Base-by-base conservation (phyloP, 352 stramenopile genomes). In the Pythium folliculosum region DNA sequence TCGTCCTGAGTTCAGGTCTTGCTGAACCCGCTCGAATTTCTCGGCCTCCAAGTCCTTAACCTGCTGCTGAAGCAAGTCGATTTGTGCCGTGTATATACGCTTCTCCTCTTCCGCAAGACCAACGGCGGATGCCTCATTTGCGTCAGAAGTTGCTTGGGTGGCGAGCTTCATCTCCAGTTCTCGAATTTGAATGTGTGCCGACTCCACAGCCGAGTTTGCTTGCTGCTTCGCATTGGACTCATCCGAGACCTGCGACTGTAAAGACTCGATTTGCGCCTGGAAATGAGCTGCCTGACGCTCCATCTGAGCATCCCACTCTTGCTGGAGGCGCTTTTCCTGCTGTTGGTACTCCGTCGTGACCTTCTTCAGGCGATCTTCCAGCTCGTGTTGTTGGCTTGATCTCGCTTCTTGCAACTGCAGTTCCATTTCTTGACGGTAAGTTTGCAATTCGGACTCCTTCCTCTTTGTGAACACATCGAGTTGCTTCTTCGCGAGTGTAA, bases 401-500 rank as follows among this genome's bases (percentile, higher is more conserved):
- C 76, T 59, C 21, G 70, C 49, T 0, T 57, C 65, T 10, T 75
- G 60, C 43, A 81, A 61, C n/a, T 86, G 77, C 63, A 80, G 73
- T 60, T 88, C 80, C 27, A 86, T 40, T n/a, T 82, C 73, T 16
- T 76, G 66, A 8, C 69, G 77, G 1, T 72, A 73, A n/a, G 61
- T 78, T 21, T 78, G 72, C 23, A 84, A 30, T 47, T 91, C 82
- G 10, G 83, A 85, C 17, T 87, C 72, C 25, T 86, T 82, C 6
- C 91, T 76, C 59, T 89, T 84, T 38, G 81, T 64, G 45, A 80
- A 68, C 47, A 91, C 80, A 6, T 86, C 82, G 19, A 86, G 72
- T 40, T 93, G 81, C 62, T 91, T 89, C 70, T 91, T 90, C n/a
- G 77, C 76, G 0, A 93, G 69, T 12, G 67, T 71, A n/a, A 93